These are phyloP conservation scores for Chrysoporthe deuterocubensis DNA, from an alignment of 2,329 filamentous ascomycete species.

Conservation along the genomic window DNA sequence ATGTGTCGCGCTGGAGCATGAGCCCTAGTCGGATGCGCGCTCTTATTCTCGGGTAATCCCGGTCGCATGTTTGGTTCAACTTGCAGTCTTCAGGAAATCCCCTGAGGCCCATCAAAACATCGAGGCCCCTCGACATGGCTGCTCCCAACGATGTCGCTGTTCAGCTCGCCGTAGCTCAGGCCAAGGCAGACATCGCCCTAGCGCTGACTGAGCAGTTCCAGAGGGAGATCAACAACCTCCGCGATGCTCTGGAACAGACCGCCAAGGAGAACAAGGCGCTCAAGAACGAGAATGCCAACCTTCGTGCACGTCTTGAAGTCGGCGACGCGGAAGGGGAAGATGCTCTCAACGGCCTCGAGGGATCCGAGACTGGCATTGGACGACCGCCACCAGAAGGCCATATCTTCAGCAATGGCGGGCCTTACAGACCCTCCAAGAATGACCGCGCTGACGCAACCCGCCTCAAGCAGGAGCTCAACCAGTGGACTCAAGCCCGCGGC, in stretches of 20 bases:
- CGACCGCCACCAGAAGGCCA: slow-evolving; percentile 26
- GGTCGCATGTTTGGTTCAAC: neutral
- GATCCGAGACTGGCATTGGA: slow-evolving; percentile 14
- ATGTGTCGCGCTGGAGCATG: neutral
- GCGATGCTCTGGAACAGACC: slow-evolving; percentile 24
- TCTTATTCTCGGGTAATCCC: slow-evolving; percentile 13
- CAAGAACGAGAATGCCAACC: slow-evolving; percentile 24
- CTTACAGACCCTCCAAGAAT: slow-evolving; percentile 17
- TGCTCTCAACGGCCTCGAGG: slow-evolving; percentile 12
- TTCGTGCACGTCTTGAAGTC: slow-evolving; percentile 17
- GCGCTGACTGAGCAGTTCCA: slow-evolving; percentile 27
- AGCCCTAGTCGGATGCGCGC: slow-evolving; percentile 8
- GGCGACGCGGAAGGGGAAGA: slow-evolving; percentile 18
- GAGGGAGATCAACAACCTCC: slow-evolving; percentile 25
- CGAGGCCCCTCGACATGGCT: slow-evolving; percentile 5
- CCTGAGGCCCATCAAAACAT: slow-evolving; percentile 1
- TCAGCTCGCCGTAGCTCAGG: slow-evolving; percentile 17
- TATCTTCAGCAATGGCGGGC: slow-evolving; percentile 26
- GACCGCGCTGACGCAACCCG: slow-evolving; percentile 8
- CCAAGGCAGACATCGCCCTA: slow-evolving; percentile 26
- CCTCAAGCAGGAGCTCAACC: slow-evolving; percentile 26
- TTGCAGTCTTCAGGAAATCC: neutral
- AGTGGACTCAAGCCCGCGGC: slow-evolving; percentile 27
- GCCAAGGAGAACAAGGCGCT: slow-evolving; percentile 20
- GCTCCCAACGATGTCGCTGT: slow-evolving; percentile 5